Evolutionary conservation across 2,329 filamentous ascomycete species (phyloP).

Genomic region (Beauveria brongniartii): DNA sequence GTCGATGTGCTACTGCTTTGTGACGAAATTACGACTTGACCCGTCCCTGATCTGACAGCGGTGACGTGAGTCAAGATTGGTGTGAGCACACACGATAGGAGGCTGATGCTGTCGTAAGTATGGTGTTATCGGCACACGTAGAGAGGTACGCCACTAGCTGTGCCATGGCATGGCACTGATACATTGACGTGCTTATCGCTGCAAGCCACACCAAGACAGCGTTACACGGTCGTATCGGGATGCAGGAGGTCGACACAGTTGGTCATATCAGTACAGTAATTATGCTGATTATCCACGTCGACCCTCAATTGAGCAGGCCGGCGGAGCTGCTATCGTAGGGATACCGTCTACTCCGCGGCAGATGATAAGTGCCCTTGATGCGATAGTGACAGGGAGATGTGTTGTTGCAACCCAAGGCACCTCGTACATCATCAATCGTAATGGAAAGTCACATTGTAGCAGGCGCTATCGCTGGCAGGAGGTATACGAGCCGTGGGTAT

Average conservation of each 20-base stretch:
- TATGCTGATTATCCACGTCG: not conserved
- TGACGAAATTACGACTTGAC: not conserved
- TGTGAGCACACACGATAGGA: not conserved
- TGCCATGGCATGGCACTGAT: not conserved
- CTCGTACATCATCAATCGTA: not conserved
- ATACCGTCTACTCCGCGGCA: not conserved
- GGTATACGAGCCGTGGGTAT: not conserved
- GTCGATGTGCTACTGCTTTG: not conserved
- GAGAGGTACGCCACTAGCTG: not conserved
- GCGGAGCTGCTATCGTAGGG: not conserved
- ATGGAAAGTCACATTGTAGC: not conserved
- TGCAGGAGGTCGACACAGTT: not conserved
- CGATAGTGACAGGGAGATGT: not conserved
- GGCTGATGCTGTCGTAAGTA: not conserved
- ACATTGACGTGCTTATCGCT: not conserved
- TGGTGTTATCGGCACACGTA: conserved; percentile 5
- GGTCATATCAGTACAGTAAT: not conserved
- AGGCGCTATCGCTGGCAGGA: not conserved
- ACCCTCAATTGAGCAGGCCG: not conserved
- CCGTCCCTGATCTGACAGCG: not conserved
- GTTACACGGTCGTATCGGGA: not conserved
- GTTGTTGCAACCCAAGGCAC: not conserved
- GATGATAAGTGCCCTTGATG: not conserved
- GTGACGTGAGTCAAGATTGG: not conserved
- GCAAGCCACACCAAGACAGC: not conserved